Percentiles rank a stretch among this genome's conserved stretches.
phyloP scores from a whole-genome alignment of 2,329 filamentous ascomycete species.

The Xenoacremonium recifei region DNA sequence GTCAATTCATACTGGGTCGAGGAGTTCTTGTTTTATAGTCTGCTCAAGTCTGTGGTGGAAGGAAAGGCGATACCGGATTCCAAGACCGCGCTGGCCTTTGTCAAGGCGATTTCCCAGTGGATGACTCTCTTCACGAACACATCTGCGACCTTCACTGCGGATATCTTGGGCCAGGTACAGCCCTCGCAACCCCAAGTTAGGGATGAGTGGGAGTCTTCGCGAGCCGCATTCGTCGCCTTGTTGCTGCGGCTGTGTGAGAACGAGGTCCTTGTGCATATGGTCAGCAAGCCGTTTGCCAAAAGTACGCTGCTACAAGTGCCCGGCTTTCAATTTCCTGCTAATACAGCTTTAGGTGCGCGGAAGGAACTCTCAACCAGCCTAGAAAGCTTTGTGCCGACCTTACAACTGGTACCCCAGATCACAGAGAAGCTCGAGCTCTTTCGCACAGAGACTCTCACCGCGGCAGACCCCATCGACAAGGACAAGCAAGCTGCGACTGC shows the following conservation, averaged over 20 bases:
- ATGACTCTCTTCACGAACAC: slow-evolving; percentile 56
- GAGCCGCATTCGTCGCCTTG: slow-evolving; percentile 63
- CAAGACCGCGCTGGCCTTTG: slow-evolving; percentile 49
- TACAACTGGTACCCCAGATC: slow-evolving; percentile 56
- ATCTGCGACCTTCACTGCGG: slow-evolving; percentile 45
- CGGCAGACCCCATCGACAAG: slow-evolving; percentile 54
- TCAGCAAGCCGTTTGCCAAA: slow-evolving; percentile 53
- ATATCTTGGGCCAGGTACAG: slow-evolving; percentile 46
- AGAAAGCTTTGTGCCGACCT: slow-evolving; percentile 53
- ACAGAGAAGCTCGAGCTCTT: slow-evolving; percentile 56
- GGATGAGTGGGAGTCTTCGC: slow-evolving; percentile 59
- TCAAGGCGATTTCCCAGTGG: slow-evolving; percentile 54
- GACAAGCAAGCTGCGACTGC: slow-evolving; percentile 48
- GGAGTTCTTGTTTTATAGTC: slow-evolving; percentile 89
- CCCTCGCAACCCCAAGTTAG: slow-evolving; percentile 37
- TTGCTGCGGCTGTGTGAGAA: slow-evolving; percentile 63
- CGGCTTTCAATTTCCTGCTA: background rate
- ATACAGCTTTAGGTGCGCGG: slow-evolving; percentile 38
- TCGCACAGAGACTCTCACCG: slow-evolving; percentile 53
- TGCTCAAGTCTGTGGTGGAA: slow-evolving; percentile 78
- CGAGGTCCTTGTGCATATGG: slow-evolving; percentile 48
- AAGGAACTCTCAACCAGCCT: slow-evolving; percentile 51
- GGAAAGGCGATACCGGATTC: slow-evolving; percentile 46
- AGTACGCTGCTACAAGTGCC: slow-evolving; percentile 34
- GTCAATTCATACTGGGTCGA: slow-evolving; percentile 63